Evolutionary conservation across 176 grass and related monocot genomes (phyloP), one percentile per base, ranked within the genome.

Genomic region (Carex pumila): DNA sequence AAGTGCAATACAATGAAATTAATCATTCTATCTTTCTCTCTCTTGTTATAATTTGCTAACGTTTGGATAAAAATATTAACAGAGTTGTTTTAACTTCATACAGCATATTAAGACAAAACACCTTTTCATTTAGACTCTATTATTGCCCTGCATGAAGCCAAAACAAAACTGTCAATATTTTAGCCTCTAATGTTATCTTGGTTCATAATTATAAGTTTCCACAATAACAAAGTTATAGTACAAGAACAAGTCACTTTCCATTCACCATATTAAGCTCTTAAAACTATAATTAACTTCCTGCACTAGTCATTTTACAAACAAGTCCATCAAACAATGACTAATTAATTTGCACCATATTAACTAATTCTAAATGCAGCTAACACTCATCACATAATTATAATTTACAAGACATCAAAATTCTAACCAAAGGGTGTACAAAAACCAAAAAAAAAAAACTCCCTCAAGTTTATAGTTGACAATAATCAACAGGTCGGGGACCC

Each of bases 381-480:
- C 47, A 75, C 71, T 75, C 71, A 75, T 75, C 71, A 75, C 47
- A 75, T 6, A 25, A 57, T 18, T 57, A 78, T 18, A 57, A 78
- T 78, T 57, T 57, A 57, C 73, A 78, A 57, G 29, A 57, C 52
- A 57, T 57, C 12, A 78, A 78, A 57, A 56, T 57, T 78, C 45
- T 75, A 75, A 75, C 25, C 71, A 75, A 75, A 53, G 12, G 71
- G 71, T 75, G 8, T 13, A 75, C 71, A 52, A n/a, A n/a, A n/a
- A n/a, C n/a, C n/a, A n/a, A 75, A 36, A 13, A 34, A 32, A 65
- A 67, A 70, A 53, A 52, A 2, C 14, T 19, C 12, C 6, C 52
- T 50, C 7, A 70, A 70, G 30, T 67, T 19, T 67, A 75, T 75
- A 52, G 7, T 10, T 4, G 6, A 18, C 29, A 78, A 32, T 8